Evolutionary conservation across 228 moss, liverwort and hornwort genomes (phyloP).

Genomic region (Sphagnum magellanicum): DNA sequence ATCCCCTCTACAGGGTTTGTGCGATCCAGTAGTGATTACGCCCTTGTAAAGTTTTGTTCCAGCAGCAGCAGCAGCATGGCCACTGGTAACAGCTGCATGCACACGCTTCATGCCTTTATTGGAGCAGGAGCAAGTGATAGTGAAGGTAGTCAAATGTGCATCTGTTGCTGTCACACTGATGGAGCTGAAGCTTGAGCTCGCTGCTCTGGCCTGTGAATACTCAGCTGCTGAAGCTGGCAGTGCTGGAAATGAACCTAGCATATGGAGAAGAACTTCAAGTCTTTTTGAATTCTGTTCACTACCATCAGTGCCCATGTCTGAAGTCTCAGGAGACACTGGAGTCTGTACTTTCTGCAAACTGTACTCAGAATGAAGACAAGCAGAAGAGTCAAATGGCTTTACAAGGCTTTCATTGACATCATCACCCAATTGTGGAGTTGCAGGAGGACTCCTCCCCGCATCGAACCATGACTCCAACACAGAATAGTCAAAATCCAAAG

Average conservation of each 20-base stretch:
- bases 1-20: constrained; percentile 42
- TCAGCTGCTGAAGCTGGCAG: constrained; percentile 88
- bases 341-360: no score
- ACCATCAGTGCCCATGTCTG: no score
- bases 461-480: no score
- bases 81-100: constrained; percentile 65
- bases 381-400: no score
- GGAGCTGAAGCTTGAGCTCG: constrained; percentile 36
- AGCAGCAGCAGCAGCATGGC: constrained; percentile 14
- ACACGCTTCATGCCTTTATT: constrained; percentile 70
- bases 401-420: no score
- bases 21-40: constrained; percentile 46
- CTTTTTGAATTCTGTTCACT: no score
- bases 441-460: no score
- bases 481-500: no score
- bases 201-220: constrained; percentile 15
- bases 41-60: constrained; percentile 54
- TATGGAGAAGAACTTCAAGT: not conserved
- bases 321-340: no score
- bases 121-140: constrained; percentile 73
- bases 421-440: no score
- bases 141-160: constrained; percentile 65
- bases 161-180: constrained; percentile 62
- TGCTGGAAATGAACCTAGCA: constrained; percentile 51
- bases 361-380: no score